A percentile compares a stretch with the other conserved stretches of the same genome.
Evolutionary conservation across 305 asterid genomes (phyloP).

Genomic region (Solanum aculeatissimum): DNA sequence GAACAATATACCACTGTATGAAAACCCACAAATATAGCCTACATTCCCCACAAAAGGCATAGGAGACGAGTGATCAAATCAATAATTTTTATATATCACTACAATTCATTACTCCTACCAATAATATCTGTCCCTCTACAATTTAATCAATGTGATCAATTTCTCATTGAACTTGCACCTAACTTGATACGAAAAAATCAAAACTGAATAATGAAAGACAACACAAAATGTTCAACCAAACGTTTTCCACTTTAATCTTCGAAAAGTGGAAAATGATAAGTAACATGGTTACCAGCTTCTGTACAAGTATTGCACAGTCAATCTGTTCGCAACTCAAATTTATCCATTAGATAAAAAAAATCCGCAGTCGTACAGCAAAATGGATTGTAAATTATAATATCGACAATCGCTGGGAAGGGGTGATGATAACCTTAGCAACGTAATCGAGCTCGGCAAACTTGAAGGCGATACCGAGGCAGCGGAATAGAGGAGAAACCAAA

Average conservation of each 20-base stretch:
- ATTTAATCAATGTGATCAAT: neutral
- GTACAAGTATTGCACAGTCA: neutral
- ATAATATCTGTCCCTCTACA: neutral
- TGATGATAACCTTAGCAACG: conserved; percentile 52
- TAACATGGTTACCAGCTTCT: neutral
- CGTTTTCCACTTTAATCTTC: neutral
- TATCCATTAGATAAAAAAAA: neutral
- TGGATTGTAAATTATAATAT: neutral
- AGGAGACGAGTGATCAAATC: neutral
- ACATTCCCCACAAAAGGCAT: neutral
- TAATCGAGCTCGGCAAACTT: conserved; percentile 88
- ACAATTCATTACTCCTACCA: neutral
- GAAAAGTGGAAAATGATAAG: neutral
- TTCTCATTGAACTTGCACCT: neutral
- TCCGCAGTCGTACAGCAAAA: neutral
- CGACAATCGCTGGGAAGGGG: neutral
- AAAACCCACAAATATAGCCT: neutral
- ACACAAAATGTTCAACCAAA: neutral
- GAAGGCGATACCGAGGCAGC: conserved; percentile 95
- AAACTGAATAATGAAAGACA: neutral
- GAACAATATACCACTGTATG: neutral
- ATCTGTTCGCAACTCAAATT: neutral
- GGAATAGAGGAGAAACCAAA: conserved; percentile 80
- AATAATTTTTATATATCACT: neutral
- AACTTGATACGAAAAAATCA: neutral